phyloP scores from a whole-genome alignment of 176 grass and related monocot genomes.

The Chloris gayana region DNA sequence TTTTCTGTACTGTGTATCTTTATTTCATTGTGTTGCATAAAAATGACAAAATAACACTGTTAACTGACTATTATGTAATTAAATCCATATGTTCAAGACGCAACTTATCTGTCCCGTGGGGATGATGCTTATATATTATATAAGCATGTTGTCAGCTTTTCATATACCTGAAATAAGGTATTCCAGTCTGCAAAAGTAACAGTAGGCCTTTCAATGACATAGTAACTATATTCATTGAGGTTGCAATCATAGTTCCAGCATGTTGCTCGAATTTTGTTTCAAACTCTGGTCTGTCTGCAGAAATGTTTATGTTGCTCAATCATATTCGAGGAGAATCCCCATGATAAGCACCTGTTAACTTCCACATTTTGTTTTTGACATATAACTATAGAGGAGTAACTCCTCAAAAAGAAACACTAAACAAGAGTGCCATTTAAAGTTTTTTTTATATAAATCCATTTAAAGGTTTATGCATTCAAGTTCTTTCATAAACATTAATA shows the following conservation, averaged over 20 bases:
- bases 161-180: not conserved
- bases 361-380: not conserved
- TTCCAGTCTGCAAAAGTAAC: not conserved
- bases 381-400: not conserved
- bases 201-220: not conserved
- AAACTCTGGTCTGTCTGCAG: not conserved
- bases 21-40: not conserved
- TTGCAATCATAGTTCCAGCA: not conserved
- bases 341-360: not conserved
- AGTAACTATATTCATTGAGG: not conserved
- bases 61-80: not conserved
- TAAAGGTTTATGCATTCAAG: constrained; percentile 1
- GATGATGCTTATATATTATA: not conserved
- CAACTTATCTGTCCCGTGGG: not conserved
- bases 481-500: not conserved
- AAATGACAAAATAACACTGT: not conserved
- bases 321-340: constrained; percentile 1
- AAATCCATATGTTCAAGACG: not conserved
- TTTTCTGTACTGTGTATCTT: constrained; percentile 13
- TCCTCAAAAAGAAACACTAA: not conserved
- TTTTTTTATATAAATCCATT: too few relatives aligned
- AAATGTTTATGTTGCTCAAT: not conserved
- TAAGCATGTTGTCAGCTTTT: not conserved
- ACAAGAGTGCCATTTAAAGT: not conserved
- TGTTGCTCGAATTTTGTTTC: not conserved